Base-by-base conservation (phyloP, 2,329 filamentous ascomycete species). In the Penicillium glabrum region DNA sequence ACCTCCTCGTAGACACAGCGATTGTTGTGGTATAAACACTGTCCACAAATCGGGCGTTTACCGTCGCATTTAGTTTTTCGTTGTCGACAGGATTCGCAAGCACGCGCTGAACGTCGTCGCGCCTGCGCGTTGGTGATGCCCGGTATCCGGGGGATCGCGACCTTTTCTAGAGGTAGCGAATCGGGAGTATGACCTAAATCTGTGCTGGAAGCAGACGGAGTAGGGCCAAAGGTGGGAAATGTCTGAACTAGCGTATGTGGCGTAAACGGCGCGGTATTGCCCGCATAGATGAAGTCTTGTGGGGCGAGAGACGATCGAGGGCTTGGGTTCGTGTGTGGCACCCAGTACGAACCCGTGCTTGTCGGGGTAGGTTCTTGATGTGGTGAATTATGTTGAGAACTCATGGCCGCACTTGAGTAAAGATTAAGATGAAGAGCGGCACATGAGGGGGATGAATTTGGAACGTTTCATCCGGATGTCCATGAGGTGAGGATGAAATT, bases 11-110 rank as follows among this genome's bases (percentile, higher is more conserved):
- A 75, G 0, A 49, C 33, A 27, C 72, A 75, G 13, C 33, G 46
- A 8, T 64, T 59, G 7, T 61, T 61, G 31, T 69, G 54, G 13
- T 68, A 67, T 3, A 56, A 26, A 44, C 72, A 75, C 35, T 70
- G 68, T 5, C 62, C 61, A 59, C 71, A 70, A 5, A 45, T 56
- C 0, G 70, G 69, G 51, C 65, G 63, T 33, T 52, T 61, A 8
- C 69, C 71, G 27, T 73, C 71, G 29, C 72, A 74, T 57, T 74
- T 74, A 48, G 71, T 69, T 54, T 73, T 73, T 14, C 72, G 68
- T 46, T 65, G 64, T 19, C 72, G 66, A 56, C 72, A 75, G 6
- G 71, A 60, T 63, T 76, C 73, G 33, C 71, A 72, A 29, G 74
- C 72, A 5, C 69, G 66, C 0, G 66, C 63, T 8, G 71, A 71